phyloP scores from a whole-genome alignment of 2,329 filamentous ascomycete genomes.

The Podosphaera fusca region DNA sequence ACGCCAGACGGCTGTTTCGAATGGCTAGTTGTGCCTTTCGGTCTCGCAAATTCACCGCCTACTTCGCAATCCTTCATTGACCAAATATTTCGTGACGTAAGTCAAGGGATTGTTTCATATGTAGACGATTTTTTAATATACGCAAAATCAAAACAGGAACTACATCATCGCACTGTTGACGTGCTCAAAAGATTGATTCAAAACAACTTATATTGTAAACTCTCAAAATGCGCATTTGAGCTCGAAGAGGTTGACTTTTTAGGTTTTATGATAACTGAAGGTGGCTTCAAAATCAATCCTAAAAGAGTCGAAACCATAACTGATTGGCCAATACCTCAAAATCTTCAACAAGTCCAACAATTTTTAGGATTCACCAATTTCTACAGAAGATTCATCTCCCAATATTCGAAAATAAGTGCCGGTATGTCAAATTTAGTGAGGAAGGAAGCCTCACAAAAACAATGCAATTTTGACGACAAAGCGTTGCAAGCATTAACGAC shows the following conservation, averaged over 20 bases:
- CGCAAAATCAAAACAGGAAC: neutral
- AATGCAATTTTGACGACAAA: neutral
- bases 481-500: neutral
- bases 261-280: neutral
- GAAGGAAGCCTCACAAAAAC: neutral
- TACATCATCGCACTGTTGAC: neutral
- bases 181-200: neutral
- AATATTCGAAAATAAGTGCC: neutral
- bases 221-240: slow-evolving; percentile 1
- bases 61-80: too few relatives aligned
- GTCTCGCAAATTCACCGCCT: neutral
- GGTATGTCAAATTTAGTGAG: neutral
- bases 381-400: neutral
- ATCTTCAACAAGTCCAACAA: neutral
- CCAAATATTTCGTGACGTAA: too few relatives aligned
- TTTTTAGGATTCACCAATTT: slow-evolving; percentile 1
- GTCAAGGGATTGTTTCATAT: neutral
- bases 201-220: slow-evolving; percentile 1
- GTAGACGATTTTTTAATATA: neutral
- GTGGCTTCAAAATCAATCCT: neutral
- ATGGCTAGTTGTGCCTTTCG: neutral
- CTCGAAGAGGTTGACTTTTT: neutral
- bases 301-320: neutral
- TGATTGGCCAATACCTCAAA: neutral
- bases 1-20: neutral